Conservation (phyloP, 768 basidiomycete species). For the Lentinula sp. region DNA sequence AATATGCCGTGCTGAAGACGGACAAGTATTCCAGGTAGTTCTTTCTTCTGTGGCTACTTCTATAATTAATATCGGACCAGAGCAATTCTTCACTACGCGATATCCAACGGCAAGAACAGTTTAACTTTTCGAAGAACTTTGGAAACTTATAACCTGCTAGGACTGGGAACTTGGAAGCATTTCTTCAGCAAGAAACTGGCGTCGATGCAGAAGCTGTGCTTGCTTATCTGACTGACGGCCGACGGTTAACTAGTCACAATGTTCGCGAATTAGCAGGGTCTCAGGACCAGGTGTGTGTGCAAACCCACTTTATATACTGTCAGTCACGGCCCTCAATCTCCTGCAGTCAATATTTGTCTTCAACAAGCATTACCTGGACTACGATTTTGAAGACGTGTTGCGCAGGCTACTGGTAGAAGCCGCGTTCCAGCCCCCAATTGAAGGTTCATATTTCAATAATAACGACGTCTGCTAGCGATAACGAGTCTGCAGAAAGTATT, state of each 20-base stretch:
- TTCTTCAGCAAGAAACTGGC: slow-evolving; percentile 67
- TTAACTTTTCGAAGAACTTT: slow-evolving; percentile 1
- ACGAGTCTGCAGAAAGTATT: slow-evolving; percentile 39
- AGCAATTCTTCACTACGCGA: slow-evolving; percentile 67
- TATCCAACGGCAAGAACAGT: slow-evolving; percentile 56
- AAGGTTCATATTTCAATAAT: slow-evolving; percentile 38
- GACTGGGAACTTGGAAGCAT: slow-evolving; percentile 60
- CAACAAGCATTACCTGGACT: slow-evolving; percentile 75
- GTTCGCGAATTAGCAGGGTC: slow-evolving; percentile 70
- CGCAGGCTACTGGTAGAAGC: slow-evolving; percentile 56
- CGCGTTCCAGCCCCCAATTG: slow-evolving; percentile 61
- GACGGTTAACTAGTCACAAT: slow-evolving; percentile 64
- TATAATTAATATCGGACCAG: slow-evolving; percentile 18
- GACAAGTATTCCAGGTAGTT: slow-evolving; percentile 53
- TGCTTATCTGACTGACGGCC: slow-evolving; percentile 77
- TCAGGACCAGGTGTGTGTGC: slow-evolving; percentile 62
- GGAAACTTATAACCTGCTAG: slow-evolving; percentile 26
- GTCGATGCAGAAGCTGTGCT: slow-evolving; percentile 64
- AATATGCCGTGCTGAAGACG: slow-evolving; percentile 62
- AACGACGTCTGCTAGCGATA: neutral
- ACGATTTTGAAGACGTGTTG: slow-evolving; percentile 60
- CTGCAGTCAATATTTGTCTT: slow-evolving; percentile 70
- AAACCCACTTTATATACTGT: neutral
- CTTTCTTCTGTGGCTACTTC: neutral
- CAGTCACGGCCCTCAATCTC: neutral